Percentiles rank a stretch among this genome's conserved stretches.
These are phyloP conservation scores for Fusarium transvaalense DNA, from an alignment of 2,329 filamentous ascomycete species.

Conservation along the genomic window DNA sequence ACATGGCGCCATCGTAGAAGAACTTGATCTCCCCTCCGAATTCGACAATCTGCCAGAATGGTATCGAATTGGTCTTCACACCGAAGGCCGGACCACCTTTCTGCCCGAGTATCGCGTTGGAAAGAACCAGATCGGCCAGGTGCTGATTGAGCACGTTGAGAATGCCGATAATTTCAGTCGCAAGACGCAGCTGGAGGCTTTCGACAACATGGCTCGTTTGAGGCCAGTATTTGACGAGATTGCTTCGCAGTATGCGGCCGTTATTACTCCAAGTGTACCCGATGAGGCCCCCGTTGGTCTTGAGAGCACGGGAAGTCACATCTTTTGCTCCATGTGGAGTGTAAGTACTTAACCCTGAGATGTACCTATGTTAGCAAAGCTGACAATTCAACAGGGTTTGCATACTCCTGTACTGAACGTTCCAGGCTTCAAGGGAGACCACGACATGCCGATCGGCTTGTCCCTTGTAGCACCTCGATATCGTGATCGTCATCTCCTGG, in stretches of 20 bases:
- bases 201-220: constrained; percentile 66
- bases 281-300: constrained; percentile 71
- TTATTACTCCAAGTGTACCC: constrained; percentile 69
- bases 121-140: constrained; percentile 61
- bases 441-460: constrained; percentile 70
- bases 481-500: constrained; percentile 59
- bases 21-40: constrained; percentile 65
- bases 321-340: constrained; percentile 67
- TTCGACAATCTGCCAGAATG: constrained; percentile 65
- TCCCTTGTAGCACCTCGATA: constrained; percentile 64
- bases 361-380: background rate
- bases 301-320: constrained; percentile 67
- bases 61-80: constrained; percentile 64
- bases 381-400: constrained; percentile 54
- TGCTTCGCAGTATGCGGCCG: constrained; percentile 64
- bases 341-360: constrained; percentile 51
- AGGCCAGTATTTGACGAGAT: constrained; percentile 68
- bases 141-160: constrained; percentile 66
- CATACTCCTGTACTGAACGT: constrained; percentile 75
- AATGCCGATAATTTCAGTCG: constrained; percentile 60
- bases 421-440: constrained; percentile 68
- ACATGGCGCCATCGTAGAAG: constrained; percentile 68
- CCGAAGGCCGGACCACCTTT: constrained; percentile 68
- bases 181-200: constrained; percentile 63
- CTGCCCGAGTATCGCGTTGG: constrained; percentile 65